These are phyloP conservation scores for Centaurea solstitialis DNA, from an alignment of 129 eudicot species.

Conservation along the genomic window DNA sequence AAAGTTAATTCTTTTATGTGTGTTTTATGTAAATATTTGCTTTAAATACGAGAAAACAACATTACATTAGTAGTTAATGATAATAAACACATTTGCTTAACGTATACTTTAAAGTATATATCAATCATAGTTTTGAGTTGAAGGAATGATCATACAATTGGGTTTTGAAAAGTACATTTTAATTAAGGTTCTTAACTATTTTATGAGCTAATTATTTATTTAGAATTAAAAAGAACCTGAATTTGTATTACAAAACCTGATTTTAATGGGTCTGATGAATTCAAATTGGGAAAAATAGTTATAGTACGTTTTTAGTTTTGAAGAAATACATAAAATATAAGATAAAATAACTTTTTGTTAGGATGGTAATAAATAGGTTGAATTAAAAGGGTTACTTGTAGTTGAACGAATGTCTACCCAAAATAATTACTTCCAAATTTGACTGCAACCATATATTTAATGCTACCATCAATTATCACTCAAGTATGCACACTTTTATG, in stretches of 20 bases:
- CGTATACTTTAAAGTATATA: neutral
- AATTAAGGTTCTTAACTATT: neutral
- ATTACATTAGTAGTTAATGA: neutral
- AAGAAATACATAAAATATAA: neutral
- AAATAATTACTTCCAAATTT: slow-evolving; percentile 24
- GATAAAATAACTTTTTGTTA: neutral
- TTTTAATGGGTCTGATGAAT: neutral
- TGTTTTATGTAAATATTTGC: neutral
- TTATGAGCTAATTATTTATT: neutral
- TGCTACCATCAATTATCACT: slow-evolving; percentile 35
- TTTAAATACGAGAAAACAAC: neutral
- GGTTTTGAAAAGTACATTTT: neutral
- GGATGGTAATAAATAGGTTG: slow-evolving; percentile 9
- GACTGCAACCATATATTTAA: slow-evolving; percentile 27
- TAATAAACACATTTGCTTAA: neutral
- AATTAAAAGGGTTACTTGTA: slow-evolving; percentile 16
- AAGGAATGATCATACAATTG: neutral
- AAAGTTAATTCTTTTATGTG: neutral
- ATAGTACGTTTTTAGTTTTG: neutral
- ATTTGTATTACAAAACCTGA: neutral
- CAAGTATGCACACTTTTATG: neutral
- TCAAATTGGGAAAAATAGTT: neutral
- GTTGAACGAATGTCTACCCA: slow-evolving; percentile 27
- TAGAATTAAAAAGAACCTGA: neutral
- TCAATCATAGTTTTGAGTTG: neutral